A percentile compares a stretch with the other conserved stretches of the same genome.
These are phyloP conservation scores for Clitoria ternatea DNA, from an alignment of 306 rosid species.

Conservation along the genomic window DNA sequence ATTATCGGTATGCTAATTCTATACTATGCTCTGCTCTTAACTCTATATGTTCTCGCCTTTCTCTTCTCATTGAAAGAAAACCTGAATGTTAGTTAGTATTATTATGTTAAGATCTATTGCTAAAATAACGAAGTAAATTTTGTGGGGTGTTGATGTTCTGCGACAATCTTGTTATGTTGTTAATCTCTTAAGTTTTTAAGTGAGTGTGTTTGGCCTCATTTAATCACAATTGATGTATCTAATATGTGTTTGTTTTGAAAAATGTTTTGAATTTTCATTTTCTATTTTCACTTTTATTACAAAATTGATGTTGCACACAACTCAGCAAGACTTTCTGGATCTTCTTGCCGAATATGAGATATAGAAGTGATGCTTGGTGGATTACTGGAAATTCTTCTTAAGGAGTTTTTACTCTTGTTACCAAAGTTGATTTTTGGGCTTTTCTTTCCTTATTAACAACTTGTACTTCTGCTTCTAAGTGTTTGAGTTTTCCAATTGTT, in stretches of 20 bases:
- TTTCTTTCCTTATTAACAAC: conserved; percentile 47
- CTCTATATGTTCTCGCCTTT: not conserved
- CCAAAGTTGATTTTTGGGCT: conserved; percentile 55
- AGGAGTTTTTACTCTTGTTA: conserved; percentile 35
- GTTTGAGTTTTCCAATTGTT: conserved; percentile 59
- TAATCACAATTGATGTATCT: not conserved
- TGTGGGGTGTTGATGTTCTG: not conserved
- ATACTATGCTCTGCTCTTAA: not conserved
- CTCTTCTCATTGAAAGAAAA: not conserved
- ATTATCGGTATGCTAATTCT: not conserved
- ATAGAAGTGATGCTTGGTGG: conserved; percentile 66
- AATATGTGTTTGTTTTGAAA: no score
- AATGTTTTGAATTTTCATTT: no score
- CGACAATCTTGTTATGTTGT: not conserved
- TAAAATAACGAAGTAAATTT: not conserved
- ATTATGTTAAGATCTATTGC: not conserved
- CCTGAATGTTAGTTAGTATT: not conserved
- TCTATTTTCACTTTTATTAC: no score
- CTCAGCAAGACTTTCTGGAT: conserved; percentile 66
- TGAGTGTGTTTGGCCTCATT: not conserved
- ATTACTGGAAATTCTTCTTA: conserved; percentile 51
- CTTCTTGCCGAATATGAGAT: conserved; percentile 69
- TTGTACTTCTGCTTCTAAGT: conserved; percentile 63
- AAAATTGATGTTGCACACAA: conserved; percentile 44
- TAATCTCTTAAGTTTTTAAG: not conserved